Evolutionary conservation across 345 rosid species (phyloP).

Genomic region (Viola odorata): DNA sequence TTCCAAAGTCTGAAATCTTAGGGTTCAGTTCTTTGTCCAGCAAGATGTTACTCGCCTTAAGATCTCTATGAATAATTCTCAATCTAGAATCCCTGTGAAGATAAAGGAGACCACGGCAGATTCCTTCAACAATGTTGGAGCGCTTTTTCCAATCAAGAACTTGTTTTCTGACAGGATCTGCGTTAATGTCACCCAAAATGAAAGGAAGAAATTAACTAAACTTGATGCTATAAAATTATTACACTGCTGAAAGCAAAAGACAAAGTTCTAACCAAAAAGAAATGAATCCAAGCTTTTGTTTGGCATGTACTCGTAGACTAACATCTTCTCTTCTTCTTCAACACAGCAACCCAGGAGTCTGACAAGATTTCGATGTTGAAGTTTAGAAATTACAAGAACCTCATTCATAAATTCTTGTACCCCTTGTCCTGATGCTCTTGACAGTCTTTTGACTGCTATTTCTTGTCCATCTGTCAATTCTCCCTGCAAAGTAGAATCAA

Average conservation of each 20-base stretch:
- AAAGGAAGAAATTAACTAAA: not conserved
- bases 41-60: conserved; percentile 30
- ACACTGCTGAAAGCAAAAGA: not conserved
- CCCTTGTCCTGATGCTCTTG: conserved; percentile 26
- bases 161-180: conserved; percentile 6
- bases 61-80: conserved; percentile 28
- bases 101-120: conserved; percentile 20
- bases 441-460: conserved; percentile 38
- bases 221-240: not conserved
- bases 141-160: conserved; percentile 15
- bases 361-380: conserved; percentile 37
- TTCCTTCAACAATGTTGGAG: conserved; percentile 16
- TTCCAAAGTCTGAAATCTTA: conserved; percentile 35
- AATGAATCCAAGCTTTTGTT: conserved; percentile 32
- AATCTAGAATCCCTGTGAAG: conserved; percentile 29
- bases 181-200: not conserved
- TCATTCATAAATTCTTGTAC: conserved; percentile 36
- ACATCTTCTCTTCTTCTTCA: conserved; percentile 29
- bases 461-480: conserved; percentile 22
- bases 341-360: conserved; percentile 29
- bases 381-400: conserved; percentile 29
- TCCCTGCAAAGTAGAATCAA: conserved; percentile 8
- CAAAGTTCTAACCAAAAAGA: conserved; percentile 22
- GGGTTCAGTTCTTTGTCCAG: conserved; percentile 23
- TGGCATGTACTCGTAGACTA: conserved; percentile 34